These are phyloP conservation scores for Pseudozyma sp. DNA, from an alignment of 1,284 basidiomycete genomes.

Conservation along the genomic window DNA sequence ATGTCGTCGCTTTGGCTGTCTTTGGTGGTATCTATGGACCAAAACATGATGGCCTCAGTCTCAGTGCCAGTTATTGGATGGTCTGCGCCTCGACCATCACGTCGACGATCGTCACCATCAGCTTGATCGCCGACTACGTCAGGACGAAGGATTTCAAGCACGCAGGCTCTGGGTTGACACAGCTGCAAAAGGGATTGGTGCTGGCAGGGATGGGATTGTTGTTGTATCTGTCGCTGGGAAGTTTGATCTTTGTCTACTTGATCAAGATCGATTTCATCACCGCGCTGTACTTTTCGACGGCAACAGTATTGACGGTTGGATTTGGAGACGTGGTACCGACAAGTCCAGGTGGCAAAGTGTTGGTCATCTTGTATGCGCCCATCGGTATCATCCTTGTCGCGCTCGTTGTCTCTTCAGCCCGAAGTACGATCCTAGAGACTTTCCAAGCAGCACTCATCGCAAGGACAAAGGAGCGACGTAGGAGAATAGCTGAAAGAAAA, in stretches of 20 bases:
- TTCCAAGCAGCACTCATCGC: conserved; percentile 60
- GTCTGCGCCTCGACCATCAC: conserved; percentile 80
- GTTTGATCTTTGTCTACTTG: conserved; percentile 52
- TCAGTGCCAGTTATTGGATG: conserved; percentile 77
- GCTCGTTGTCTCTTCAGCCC: conserved; percentile 76
- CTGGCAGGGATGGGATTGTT: conserved; percentile 75
- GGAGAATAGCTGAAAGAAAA: conserved; percentile 22
- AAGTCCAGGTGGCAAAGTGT: conserved; percentile 71
- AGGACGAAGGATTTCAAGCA: conserved; percentile 76
- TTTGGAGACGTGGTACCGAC: conserved; percentile 82
- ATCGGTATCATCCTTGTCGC: conserved; percentile 70
- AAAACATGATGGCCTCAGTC: conserved; percentile 74
- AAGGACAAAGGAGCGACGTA: conserved; percentile 26
- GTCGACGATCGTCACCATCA: conserved; percentile 78
- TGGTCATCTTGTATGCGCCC: conserved; percentile 61
- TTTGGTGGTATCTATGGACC: conserved; percentile 77
- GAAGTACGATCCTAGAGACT: conserved; percentile 78
- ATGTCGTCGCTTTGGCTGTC: conserved; percentile 75
- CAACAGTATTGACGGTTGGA: conserved; percentile 77
- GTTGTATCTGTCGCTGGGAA: conserved; percentile 76
- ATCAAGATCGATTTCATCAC: conserved; percentile 70
- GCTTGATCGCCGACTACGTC: conserved; percentile 75
- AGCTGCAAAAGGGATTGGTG: conserved; percentile 80
- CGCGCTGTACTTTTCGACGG: conserved; percentile 75
- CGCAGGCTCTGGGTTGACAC: conserved; percentile 79